These are phyloP conservation scores for Mucuna pruriens DNA, from an alignment of 306 rosid species.

Conservation along the genomic window DNA sequence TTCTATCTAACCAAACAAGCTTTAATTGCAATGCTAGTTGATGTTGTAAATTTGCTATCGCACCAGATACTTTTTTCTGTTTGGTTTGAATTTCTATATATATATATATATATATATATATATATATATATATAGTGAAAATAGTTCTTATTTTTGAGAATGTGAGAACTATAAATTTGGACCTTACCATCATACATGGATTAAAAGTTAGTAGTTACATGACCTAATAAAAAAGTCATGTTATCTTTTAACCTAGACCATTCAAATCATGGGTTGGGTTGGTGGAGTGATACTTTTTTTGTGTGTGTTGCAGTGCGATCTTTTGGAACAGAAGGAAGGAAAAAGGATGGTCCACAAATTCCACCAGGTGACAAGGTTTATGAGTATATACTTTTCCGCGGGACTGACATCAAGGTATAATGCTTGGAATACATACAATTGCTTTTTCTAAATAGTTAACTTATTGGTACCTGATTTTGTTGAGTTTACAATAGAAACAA, in stretches of 20 bases:
- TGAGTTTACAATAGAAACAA: slow-evolving; percentile 20
- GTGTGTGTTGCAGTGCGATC: slow-evolving; percentile 77
- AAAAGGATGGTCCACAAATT: slow-evolving; percentile 89
- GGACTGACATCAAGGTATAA: slow-evolving; percentile 91
- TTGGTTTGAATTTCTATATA: background rate
- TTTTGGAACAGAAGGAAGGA: slow-evolving; percentile 97
- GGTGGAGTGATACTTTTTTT: slow-evolving; percentile 24
- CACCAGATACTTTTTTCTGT: background rate
- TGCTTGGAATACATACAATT: background rate
- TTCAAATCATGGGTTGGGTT: background rate
- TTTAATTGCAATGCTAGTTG: background rate
- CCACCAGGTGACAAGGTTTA: slow-evolving; percentile 86
- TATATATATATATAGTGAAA: too few species aligned
- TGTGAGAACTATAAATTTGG: too few species aligned
- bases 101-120: too few species aligned
- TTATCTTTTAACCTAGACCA: background rate
- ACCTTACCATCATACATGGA: background rate
- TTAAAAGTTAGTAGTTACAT: background rate
- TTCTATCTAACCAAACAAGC: background rate
- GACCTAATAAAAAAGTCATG: background rate
- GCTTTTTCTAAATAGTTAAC: background rate
- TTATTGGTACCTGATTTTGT: background rate
- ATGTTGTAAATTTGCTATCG: background rate
- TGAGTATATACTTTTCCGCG: slow-evolving; percentile 91
- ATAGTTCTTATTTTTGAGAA: too few species aligned